phyloP scores from a whole-genome alignment of 345 rosid genomes.

The Sonneratia alba region DNA sequence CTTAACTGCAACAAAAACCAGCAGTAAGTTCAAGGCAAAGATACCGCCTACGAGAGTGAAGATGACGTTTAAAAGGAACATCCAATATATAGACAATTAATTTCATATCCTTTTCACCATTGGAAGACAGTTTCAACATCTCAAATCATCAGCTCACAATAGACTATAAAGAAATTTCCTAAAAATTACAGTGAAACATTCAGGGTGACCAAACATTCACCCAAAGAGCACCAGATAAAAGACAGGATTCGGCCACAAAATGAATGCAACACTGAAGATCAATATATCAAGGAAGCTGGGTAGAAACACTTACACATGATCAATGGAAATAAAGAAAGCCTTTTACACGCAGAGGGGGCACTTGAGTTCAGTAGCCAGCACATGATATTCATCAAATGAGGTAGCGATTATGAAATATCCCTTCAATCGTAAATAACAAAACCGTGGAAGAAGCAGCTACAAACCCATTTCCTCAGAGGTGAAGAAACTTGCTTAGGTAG shows the following conservation, averaged over 20 bases:
- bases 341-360: neutral
- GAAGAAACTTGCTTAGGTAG: neutral
- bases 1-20: slow-evolving; percentile 12
- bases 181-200: neutral
- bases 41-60: neutral
- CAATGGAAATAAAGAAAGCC: too few species aligned
- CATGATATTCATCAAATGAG: neutral
- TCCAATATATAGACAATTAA: neutral
- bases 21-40: neutral
- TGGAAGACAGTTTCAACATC: neutral
- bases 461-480: neutral
- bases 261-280: too few species aligned
- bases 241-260: neutral
- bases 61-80: neutral
- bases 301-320: neutral
- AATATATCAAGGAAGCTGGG: neutral
- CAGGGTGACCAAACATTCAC: neutral
- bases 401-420: neutral
- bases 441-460: neutral
- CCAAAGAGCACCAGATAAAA: neutral
- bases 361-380: too few species aligned
- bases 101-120: neutral
- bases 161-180: neutral
- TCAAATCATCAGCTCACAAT: neutral
- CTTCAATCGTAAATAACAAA: neutral